Conservation (phyloP, 1,284 basidiomycete species). For the Anthracocystis panici-leucophaei region DNA sequence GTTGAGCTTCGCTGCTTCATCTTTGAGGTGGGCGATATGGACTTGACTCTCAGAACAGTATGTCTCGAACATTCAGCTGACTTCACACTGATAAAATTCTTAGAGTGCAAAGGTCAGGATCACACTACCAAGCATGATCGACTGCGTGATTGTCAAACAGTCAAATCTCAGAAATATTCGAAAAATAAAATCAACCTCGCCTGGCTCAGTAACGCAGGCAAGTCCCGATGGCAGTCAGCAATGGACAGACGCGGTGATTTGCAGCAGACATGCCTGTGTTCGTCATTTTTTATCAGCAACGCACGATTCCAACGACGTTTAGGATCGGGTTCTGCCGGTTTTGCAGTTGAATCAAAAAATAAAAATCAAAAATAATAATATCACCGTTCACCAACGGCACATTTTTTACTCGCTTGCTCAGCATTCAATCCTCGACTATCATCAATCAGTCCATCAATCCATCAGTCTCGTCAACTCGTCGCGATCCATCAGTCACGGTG, state of each 20-base stretch:
- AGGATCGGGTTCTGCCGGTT: not conserved
- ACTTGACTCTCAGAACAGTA: no score
- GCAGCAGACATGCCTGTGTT: slow-evolving; percentile 63
- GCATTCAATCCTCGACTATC: slow-evolving; percentile 3
- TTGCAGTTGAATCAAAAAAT: not conserved
- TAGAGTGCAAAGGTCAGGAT: no score
- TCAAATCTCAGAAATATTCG: no score
- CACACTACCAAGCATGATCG: no score
- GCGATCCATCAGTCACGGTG: not conserved
- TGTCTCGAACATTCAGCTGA: not conserved
- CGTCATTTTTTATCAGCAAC: slow-evolving; percentile 39
- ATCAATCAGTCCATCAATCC: slow-evolving; percentile 4
- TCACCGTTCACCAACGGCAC: not conserved
- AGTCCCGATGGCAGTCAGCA: no score
- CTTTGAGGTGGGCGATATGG: no score
- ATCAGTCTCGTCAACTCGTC: not conserved
- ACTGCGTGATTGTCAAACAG: no score
- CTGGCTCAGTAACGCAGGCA: no score
- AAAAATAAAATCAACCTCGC: no score
- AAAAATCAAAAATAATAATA: slow-evolving; percentile 8
- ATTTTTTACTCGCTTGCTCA: not conserved
- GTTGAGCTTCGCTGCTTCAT: no score
- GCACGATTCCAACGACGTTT: slow-evolving; percentile 4
- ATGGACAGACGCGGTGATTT: slow-evolving; percentile 58
- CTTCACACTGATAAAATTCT: not conserved